Percentiles rank a stretch among this genome's conserved stretches.
Conservation (phyloP, 257 asterid species). For the Scutellaria barbata region DNA sequence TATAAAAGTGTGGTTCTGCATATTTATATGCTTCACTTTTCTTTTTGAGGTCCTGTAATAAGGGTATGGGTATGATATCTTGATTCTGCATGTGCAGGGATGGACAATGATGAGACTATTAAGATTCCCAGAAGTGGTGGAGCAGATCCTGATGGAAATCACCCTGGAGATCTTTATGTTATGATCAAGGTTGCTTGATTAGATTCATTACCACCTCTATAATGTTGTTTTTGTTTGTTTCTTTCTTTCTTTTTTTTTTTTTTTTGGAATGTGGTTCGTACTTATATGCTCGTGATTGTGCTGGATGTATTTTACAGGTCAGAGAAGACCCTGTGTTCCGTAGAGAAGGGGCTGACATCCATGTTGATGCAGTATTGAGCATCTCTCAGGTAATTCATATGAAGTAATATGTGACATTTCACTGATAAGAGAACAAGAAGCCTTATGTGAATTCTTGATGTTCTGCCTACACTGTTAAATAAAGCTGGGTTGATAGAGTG, state of each 20-base stretch:
- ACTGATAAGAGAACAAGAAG: conserved; percentile 17
- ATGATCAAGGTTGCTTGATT: conserved; percentile 62
- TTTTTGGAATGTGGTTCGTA: conserved; percentile 19
- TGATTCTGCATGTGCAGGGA: conserved; percentile 61
- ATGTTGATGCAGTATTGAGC: conserved; percentile 81
- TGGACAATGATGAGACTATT: conserved; percentile 72
- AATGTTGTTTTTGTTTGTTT: not conserved
- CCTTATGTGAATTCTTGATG: not conserved
- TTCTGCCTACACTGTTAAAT: not conserved
- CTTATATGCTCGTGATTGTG: conserved; percentile 9
- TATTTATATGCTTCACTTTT: conserved; percentile 4
- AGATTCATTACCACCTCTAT: conserved; percentile 16
- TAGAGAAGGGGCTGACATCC: conserved; percentile 90
- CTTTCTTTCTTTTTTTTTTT: not conserved
- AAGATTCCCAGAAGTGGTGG: conserved; percentile 84
- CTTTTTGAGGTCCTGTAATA: not conserved
- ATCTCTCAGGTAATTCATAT: conserved; percentile 67
- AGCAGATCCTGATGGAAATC: conserved; percentile 89
- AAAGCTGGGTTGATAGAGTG: conserved; percentile 22
- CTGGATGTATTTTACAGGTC: conserved; percentile 55
- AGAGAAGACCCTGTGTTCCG: conserved; percentile 97
- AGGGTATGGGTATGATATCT: conserved; percentile 38
- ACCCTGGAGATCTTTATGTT: conserved; percentile 83
- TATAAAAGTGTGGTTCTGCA: conserved; percentile 1
- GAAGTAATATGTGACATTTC: not conserved